Evolutionary conservation across 2,329 filamentous ascomycete species (phyloP).

Genomic region (Neocucurbitaria cava): DNA sequence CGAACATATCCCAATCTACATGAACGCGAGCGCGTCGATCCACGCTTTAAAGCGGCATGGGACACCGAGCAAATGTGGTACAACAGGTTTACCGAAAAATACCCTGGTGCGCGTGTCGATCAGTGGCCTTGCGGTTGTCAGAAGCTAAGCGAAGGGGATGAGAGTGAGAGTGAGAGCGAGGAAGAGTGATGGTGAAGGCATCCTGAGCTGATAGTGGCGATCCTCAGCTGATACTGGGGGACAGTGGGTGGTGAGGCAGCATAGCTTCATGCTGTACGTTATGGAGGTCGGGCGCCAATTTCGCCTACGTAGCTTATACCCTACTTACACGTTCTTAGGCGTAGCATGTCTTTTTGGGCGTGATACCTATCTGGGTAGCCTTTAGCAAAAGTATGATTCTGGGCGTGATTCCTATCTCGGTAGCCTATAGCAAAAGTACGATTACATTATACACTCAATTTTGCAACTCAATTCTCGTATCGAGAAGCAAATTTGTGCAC

Average conservation of each 20-base stretch:
- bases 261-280: too few species aligned
- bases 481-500: too few species aligned
- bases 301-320: too few species aligned
- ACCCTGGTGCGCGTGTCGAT: slow-evolving; percentile 19
- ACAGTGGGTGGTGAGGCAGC: background rate
- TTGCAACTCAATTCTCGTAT: too few species aligned
- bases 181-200: slow-evolving; percentile 14
- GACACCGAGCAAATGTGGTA: slow-evolving; percentile 19
- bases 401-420: too few species aligned
- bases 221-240: background rate
- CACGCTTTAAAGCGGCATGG: background rate
- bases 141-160: slow-evolving; percentile 9
- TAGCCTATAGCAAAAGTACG: too few species aligned
- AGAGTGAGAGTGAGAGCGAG: slow-evolving; percentile 18
- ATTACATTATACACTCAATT: too few species aligned
- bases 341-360: too few species aligned
- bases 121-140: slow-evolving; percentile 39
- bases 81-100: slow-evolving; percentile 20
- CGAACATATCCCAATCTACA: background rate
- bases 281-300: too few species aligned
- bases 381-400: too few species aligned
- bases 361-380: too few species aligned
- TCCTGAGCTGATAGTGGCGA: background rate
- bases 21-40: background rate
- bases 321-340: too few species aligned